Evolutionary conservation across 371 early-diverging fungal species (phyloP).

Genomic region (Mortierella sp.): DNA sequence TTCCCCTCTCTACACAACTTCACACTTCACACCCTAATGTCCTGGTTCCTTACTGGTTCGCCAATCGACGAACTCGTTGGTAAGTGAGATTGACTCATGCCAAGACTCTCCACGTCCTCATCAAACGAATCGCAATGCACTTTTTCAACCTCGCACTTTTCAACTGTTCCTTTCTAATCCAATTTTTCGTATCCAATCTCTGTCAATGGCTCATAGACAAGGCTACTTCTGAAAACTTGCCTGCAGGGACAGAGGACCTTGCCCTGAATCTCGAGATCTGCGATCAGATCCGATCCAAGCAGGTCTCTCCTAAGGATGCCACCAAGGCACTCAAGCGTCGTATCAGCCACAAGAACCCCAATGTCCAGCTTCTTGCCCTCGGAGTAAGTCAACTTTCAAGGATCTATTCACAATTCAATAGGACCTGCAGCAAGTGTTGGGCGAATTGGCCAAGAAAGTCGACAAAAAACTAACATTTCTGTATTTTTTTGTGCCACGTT

Average conservation of each 20-base stretch:
- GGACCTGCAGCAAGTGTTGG: no score
- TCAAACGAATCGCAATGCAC: not conserved
- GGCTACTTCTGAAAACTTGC: slow-evolving; percentile 93
- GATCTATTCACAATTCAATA: not conserved
- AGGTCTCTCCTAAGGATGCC: slow-evolving; percentile 83
- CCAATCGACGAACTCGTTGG: slow-evolving; percentile 69
- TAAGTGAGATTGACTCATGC: slow-evolving; percentile 29
- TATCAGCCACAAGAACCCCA: slow-evolving; percentile 90
- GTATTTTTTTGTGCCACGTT: slow-evolving; percentile 8
- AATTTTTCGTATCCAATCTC: not conserved
- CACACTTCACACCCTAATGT: not conserved
- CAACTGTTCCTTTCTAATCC: not conserved
- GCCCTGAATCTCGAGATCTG: slow-evolving; percentile 87
- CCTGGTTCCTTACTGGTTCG: slow-evolving; percentile 51
- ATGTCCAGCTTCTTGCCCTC: slow-evolving; percentile 90
- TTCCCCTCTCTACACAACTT: not conserved
- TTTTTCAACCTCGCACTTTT: not conserved
- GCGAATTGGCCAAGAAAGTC: no score
- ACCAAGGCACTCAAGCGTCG: slow-evolving; percentile 80
- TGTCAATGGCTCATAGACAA: slow-evolving; percentile 78
- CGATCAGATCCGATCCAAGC: slow-evolving; percentile 92
- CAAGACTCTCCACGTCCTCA: not conserved
- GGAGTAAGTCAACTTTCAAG: slow-evolving; percentile 64
- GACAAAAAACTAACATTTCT: slow-evolving; percentile 2
- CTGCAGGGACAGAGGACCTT: slow-evolving; percentile 87